Conservation (phyloP, 495 filamentous ascomycete species). For the Monascus purpureus region DNA sequence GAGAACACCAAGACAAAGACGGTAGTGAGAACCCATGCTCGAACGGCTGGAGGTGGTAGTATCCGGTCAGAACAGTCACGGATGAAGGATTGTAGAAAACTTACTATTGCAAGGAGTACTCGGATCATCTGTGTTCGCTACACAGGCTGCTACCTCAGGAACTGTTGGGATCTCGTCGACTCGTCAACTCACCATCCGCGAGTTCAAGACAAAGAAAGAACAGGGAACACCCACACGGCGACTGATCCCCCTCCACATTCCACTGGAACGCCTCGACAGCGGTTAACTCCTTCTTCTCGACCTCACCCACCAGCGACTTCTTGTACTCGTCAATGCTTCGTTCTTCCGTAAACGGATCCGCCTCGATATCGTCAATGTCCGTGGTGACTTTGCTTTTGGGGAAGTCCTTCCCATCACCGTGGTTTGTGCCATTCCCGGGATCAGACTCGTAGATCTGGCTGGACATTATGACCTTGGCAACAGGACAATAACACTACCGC, state of each 20-base stretch:
- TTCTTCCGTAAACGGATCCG: neutral
- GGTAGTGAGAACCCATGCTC: slow-evolving; percentile 13
- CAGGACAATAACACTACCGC: too few species aligned
- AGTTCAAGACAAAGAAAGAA: too few species aligned
- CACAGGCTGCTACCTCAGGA: slow-evolving; percentile 17
- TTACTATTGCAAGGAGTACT: slow-evolving; percentile 12
- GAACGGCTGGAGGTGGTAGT: slow-evolving; percentile 8
- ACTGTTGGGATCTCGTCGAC: slow-evolving; percentile 5
- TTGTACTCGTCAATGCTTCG: neutral
- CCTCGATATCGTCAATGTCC: neutral
- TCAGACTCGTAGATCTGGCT: too few species aligned
- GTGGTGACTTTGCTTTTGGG: too few species aligned
- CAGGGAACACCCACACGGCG: slow-evolving; percentile 15
- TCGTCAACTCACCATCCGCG: too few species aligned
- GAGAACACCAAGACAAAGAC: slow-evolving; percentile 15
- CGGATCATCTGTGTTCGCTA: slow-evolving; percentile 16
- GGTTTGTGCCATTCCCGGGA: too few species aligned
- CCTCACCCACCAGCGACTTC: neutral
- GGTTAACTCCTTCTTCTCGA: slow-evolving; percentile 6
- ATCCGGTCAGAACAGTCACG: too few species aligned
- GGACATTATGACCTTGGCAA: too few species aligned
- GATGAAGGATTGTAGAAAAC: too few species aligned
- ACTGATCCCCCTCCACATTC: slow-evolving; percentile 16
- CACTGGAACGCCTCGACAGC: slow-evolving; percentile 14
- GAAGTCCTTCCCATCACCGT: too few species aligned